Conservation (phyloP, 2,329 filamentous ascomycete species). For the Shiraia bambusicola region DNA sequence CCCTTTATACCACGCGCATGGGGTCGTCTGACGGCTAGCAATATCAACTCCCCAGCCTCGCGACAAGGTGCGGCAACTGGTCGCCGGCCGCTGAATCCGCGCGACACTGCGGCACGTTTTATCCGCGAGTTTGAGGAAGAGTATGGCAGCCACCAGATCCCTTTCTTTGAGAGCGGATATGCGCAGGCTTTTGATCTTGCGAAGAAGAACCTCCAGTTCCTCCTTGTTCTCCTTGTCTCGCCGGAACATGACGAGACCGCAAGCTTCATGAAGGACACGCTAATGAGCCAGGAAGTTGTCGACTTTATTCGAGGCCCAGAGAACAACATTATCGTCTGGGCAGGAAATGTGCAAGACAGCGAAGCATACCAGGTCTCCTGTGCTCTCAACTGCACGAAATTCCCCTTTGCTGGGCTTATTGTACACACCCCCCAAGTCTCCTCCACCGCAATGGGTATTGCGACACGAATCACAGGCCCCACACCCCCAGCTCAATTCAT, state of each 20-base stretch:
- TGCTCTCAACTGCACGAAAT: constrained; percentile 86
- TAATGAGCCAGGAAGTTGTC: constrained; percentile 73
- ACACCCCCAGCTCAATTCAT: constrained; percentile 71
- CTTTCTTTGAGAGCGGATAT: constrained; percentile 85
- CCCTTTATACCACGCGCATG: constrained; percentile 73
- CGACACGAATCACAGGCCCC: constrained; percentile 75
- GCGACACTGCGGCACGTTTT: constrained; percentile 85
- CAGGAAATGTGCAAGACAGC: constrained; percentile 86
- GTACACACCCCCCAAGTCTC: constrained; percentile 85
- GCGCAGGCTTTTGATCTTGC: constrained; percentile 87
- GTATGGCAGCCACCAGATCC: constrained; percentile 71
- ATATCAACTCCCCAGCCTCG: constrained; percentile 44
- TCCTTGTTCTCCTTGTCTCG: constrained; percentile 84
- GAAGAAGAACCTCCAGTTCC: constrained; percentile 87
- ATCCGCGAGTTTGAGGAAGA: constrained; percentile 94
- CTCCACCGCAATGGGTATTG: constrained; percentile 84
- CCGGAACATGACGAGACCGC: constrained; percentile 93
- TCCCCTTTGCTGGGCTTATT: constrained; percentile 83
- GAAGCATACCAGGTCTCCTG: constrained; percentile 93
- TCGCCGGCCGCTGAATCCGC: constrained; percentile 74
- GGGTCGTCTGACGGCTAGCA: constrained; percentile 53
- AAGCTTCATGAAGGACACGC: constrained; percentile 76
- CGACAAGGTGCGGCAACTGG: constrained; percentile 61
- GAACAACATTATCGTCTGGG: constrained; percentile 87
- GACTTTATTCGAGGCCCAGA: constrained; percentile 71